Conservation (phyloP, 495 filamentous ascomycete species). For the Penicillium malachiteum region DNA sequence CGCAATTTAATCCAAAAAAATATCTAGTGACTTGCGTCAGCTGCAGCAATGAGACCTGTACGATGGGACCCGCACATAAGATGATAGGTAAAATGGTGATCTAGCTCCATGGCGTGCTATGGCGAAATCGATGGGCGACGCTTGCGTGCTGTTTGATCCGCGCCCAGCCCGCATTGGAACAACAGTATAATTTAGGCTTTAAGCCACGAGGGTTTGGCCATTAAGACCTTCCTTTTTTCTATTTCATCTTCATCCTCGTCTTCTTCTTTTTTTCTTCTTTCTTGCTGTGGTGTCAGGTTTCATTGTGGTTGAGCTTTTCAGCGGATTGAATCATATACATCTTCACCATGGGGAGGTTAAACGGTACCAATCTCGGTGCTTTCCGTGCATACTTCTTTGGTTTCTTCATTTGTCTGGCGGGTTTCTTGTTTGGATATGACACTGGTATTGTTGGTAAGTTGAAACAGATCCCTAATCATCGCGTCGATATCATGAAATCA, state of each 20-base stretch:
- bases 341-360: constrained; percentile 16
- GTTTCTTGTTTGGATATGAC: constrained; percentile 32
- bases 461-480: not conserved
- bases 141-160: constrained; percentile 22
- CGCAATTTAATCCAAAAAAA: too few species aligned
- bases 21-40: too few species aligned
- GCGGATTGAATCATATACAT: not conserved
- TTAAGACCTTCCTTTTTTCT: constrained; percentile 1
- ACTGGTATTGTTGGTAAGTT: constrained; percentile 30
- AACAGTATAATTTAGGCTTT: not conserved
- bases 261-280: not conserved
- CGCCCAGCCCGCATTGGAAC: not conserved
- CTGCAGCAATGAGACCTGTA: too few species aligned
- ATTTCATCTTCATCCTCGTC: not conserved
- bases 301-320: too few species aligned
- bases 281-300: too few species aligned
- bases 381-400: constrained; percentile 31
- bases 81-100: not conserved
- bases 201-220: not conserved
- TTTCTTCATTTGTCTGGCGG: constrained; percentile 27
- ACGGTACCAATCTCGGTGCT: constrained; percentile 24
- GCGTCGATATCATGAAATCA: not conserved
- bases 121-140: constrained; percentile 22
- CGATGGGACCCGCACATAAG: not conserved
- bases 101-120: constrained; percentile 26